Percentiles rank a stretch among this genome's conserved stretches.
These are phyloP conservation scores for Guadua angustifolia DNA, from an alignment of 176 grass and related monocot genomes.

Conservation along the genomic window DNA sequence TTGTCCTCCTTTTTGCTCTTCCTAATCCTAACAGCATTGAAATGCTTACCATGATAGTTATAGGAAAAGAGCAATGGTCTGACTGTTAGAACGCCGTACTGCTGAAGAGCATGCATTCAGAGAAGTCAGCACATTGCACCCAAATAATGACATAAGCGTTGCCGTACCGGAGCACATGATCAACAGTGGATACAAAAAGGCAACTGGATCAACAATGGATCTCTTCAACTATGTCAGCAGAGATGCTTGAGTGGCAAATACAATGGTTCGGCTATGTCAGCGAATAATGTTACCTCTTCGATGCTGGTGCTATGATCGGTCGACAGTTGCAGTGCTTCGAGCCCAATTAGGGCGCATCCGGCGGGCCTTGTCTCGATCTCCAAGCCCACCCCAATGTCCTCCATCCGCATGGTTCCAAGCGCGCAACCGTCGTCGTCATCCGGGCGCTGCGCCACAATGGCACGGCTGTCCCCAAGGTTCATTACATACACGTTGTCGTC, in stretches of 20 bases:
- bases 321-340: conserved; percentile 75
- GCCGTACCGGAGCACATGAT: conserved; percentile 1
- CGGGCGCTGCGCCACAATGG: conserved; percentile 64
- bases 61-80: neutral
- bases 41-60: neutral
- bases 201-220: neutral
- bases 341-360: conserved; percentile 43
- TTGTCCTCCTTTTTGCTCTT: too few species aligned
- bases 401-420: conserved; percentile 39
- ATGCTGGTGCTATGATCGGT: conserved; percentile 85
- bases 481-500: conserved; percentile 94
- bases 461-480: conserved; percentile 94
- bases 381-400: conserved; percentile 49
- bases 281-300: conserved; percentile 65
- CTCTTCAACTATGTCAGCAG: neutral
- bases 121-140: neutral
- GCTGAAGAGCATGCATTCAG: conserved; percentile 22
- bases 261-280: conserved; percentile 12
- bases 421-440: conserved; percentile 23
- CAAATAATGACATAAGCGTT: conserved; percentile 15
- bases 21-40: too few species aligned
- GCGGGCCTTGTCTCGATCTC: conserved; percentile 51
- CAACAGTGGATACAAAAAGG: conserved; percentile 6
- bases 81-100: neutral
- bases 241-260: neutral